Base-by-base conservation (phyloP, 2,329 filamentous ascomycete species). In the Amphichorda felina region DNA sequence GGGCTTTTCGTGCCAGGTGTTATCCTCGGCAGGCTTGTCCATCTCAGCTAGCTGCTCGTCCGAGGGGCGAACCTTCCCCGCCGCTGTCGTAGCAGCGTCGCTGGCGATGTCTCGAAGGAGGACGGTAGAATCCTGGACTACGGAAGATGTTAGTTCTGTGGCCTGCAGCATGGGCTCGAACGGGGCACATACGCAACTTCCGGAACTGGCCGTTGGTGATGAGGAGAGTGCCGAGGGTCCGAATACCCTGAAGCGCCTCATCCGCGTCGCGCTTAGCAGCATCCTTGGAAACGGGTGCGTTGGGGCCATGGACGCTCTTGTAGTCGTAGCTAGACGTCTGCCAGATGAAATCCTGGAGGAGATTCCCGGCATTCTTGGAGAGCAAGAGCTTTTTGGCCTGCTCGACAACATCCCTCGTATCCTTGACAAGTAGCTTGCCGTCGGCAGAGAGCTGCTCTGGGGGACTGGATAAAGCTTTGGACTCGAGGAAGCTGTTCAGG, bases 301-400 rank as follows among this genome's bases (percentile, higher is more conserved):
- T 66, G 4, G 85, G 83, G 1, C 68, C 59, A 39, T 62, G 56
- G 18, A 84, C 68, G 35, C 71, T 66, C 48, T 69, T 78, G 38
- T 73, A 63, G 36, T 77, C 74, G 42, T 91, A 78, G 32, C 82
- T 72, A 52, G 86, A 77, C 0, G 87, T 88, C 54, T 94, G 83
- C 82, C 84, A 98, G 60, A 96, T 85, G 60, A 98, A 96, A 50
- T 98, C 88, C 54, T 98, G 91, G 15, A 98, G 65, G 39, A 96
- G 63, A 50, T 98, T 87, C 53, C 88, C 91, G 40, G 94, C 75
- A 54, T 98, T 98, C 72, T 96, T 98, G 62, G 81, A 82, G 18
- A 98, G 68, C 8, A 96, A 64, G 10, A 98, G 71, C 38, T 78
- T 62, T 66, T 95, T 93, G 39, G 89, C 82, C 55, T 91, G 75